Evolutionary conservation across 1,139 yeast genomes (phyloP).

Genomic region (Yamadazyma trypodendri): DNA sequence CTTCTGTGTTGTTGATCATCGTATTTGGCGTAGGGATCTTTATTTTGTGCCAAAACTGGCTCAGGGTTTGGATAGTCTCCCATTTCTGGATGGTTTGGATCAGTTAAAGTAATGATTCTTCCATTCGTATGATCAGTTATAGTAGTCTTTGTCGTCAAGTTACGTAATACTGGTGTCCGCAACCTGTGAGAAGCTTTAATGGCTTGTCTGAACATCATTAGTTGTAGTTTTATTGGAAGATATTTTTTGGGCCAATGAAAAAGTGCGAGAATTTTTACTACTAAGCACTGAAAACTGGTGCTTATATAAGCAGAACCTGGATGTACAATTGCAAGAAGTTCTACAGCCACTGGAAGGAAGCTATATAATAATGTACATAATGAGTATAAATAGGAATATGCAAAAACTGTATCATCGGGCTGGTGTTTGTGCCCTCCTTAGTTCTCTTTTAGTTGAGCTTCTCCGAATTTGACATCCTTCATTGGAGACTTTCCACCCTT

Average conservation of each 20-base stretch:
- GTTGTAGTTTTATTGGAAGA: slow-evolving; percentile 3
- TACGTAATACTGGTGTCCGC: slow-evolving; percentile 17
- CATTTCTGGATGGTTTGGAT: slow-evolving; percentile 44
- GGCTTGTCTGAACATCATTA: slow-evolving; percentile 17
- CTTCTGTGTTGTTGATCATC: slow-evolving; percentile 85
- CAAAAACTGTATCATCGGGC: too few species aligned
- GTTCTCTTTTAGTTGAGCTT: slow-evolving; percentile 27
- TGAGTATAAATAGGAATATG: slow-evolving; percentile 2
- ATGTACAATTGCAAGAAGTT: slow-evolving; percentile 7
- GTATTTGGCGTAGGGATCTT: slow-evolving; percentile 70
- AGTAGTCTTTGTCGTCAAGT: slow-evolving; percentile 36
- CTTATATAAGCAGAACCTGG: slow-evolving; percentile 1
- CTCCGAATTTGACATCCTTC: slow-evolving; percentile 37
- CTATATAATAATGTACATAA: neutral
- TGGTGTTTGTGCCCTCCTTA: neutral
- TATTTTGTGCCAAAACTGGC: slow-evolving; percentile 56
- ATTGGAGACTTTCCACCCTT: slow-evolving; percentile 40
- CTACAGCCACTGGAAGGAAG: too few species aligned
- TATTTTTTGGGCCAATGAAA: slow-evolving; percentile 10
- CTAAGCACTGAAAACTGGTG: neutral
- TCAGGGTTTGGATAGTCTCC: slow-evolving; percentile 44
- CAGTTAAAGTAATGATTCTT: slow-evolving; percentile 40
- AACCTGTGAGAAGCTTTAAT: slow-evolving; percentile 8
- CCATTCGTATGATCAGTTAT: slow-evolving; percentile 45
- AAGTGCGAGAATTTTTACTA: slow-evolving; percentile 11